Percentiles rank a stretch among this genome's conserved stretches.
These are phyloP conservation scores for Juglanconis oblonga DNA, from an alignment of 2,329 filamentous ascomycete genomes.

Conservation along the genomic window DNA sequence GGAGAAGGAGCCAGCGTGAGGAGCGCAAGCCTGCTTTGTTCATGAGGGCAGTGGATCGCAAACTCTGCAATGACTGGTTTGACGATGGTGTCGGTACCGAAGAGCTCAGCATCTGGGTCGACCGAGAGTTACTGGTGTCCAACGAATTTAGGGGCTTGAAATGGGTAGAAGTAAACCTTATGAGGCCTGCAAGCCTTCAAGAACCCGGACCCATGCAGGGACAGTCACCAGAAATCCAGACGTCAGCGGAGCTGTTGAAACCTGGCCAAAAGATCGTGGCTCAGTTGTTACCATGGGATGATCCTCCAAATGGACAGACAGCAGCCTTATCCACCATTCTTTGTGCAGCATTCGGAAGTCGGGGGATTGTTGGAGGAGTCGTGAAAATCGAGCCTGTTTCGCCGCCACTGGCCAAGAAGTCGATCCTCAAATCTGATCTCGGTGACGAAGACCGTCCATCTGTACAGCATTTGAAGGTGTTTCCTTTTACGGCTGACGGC, in stretches of 20 bases:
- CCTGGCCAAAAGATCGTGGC: constrained; percentile 71
- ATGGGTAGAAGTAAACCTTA: constrained; percentile 80
- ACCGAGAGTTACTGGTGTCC: constrained; percentile 69
- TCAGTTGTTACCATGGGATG: constrained; percentile 73
- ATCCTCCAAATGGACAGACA: constrained; percentile 79
- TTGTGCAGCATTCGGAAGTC: constrained; percentile 68
- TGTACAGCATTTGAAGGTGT: constrained; percentile 65
- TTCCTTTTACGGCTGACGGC: constrained; percentile 66
- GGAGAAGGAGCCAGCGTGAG: constrained; percentile 52
- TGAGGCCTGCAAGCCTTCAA: constrained; percentile 76
- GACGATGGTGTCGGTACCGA: constrained; percentile 59
- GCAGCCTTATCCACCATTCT: constrained; percentile 75
- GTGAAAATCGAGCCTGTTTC: constrained; percentile 84
- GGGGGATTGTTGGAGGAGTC: constrained; percentile 78
- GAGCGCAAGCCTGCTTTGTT: constrained; percentile 69
- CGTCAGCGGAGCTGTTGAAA: constrained; percentile 47
- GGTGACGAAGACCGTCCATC: constrained; percentile 27
- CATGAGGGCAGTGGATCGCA: constrained; percentile 73
- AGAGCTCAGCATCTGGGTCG: constrained; percentile 77
- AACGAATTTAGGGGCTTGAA: constrained; percentile 72
- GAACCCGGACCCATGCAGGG: constrained; percentile 66
- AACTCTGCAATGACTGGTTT: constrained; percentile 72
- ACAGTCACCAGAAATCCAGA: constrained; percentile 65
- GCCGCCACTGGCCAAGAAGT: constrained; percentile 63
- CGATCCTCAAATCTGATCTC: constrained; percentile 44